Base-by-base conservation (phyloP, 305 asterid genomes). In the Solanum hybrid region DNA sequence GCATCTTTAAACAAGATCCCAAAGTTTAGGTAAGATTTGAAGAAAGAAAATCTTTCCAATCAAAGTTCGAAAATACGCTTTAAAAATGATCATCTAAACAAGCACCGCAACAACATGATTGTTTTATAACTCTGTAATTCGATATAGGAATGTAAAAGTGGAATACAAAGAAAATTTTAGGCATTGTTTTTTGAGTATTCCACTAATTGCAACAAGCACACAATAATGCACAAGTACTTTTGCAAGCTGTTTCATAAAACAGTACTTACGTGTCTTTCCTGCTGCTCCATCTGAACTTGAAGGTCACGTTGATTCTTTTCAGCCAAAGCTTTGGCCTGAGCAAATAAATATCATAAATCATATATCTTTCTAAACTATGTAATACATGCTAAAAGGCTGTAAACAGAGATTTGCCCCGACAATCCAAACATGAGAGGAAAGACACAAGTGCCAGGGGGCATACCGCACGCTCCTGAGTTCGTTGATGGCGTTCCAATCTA, bases 401-500 rank as follows among this genome's bases (percentile, higher is more conserved):
- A 32, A 69, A 37, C 10, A n/a, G 86, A 40, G 15, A 69, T 34
- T 77, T 60, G 24, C 64, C 78, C 64, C 9, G 4, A 51, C 87
- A 51, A 19, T 51, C 72, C 75, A 19, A 88, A 88, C 66, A 77
- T 34, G 86, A n/a, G 34, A 78, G 31, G 34, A 76, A 51, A 32
- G 24, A 35, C 89, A 88, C 15, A 32, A 71, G 89, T 22, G 75
- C 85, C 66, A 91, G 76, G 73, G 90, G 76, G 87, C 96, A 90
- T 95, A 98, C 99, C 80, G 98, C 98, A 85, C 99, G 96, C 94
- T 97, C 98, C 92, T 95, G 99, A 89, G 99, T 96, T 77, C 99
- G 98, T 90, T 96, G 99, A 78, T 95, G 94, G 80, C 99, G 98
- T 3, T 98, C 99, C 90, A 95, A 72, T 92, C 99, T 95, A 87